Percentiles rank a stretch among this genome's conserved stretches.
Conservation (phyloP, 2,329 filamentous ascomycete species). For the Cercospora citrullina region DNA sequence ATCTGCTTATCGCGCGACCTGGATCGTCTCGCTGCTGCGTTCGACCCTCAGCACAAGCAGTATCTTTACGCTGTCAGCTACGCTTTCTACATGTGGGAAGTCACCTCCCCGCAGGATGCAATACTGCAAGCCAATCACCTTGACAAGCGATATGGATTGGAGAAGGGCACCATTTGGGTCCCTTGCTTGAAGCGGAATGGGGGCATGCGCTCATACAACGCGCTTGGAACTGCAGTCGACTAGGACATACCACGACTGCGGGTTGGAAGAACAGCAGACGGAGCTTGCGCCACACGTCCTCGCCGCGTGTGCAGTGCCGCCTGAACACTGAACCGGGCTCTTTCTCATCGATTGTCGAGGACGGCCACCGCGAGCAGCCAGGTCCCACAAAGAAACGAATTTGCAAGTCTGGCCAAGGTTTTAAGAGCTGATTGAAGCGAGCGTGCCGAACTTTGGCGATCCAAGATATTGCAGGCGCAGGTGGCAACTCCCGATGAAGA, state of each 20-base stretch:
- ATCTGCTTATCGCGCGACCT: not conserved
- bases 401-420: not conserved
- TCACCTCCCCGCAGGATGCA: not conserved
- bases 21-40: not conserved
- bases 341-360: not conserved
- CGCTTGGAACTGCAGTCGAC: not conserved
- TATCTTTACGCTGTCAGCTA: slow-evolving; percentile 10
- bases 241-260: not conserved
- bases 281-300: not conserved
- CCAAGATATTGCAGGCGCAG: not conserved
- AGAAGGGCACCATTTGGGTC: not conserved
- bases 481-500: not conserved
- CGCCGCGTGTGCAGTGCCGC: not conserved
- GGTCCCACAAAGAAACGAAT: not conserved
- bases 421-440: not conserved
- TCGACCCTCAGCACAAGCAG: slow-evolving; percentile 11
- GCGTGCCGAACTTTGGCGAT: not conserved
- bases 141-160: not conserved
- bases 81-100: not conserved
- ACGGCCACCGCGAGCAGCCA: not conserved
- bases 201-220: not conserved
- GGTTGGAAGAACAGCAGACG: not conserved
- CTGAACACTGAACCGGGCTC: not conserved
- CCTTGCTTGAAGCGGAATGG: not conserved
- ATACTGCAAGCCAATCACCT: not conserved